Base-by-base conservation (phyloP, 768 basidiomycete genomes). In the Rhizopogon vinicolor region DNA sequence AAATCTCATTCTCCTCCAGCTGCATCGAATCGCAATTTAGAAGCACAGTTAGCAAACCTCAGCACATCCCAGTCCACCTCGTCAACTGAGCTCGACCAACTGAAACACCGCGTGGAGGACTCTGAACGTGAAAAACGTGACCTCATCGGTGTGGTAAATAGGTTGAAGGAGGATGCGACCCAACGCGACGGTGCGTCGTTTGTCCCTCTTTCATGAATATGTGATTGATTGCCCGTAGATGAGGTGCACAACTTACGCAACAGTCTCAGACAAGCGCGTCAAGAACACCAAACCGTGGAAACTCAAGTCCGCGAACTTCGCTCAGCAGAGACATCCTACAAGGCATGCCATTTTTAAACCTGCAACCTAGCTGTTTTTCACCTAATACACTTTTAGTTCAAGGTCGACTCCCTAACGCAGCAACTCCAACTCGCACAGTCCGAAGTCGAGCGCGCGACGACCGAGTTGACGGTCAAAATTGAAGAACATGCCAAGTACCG, bases 41-140 rank as follows among this genome's bases (percentile, higher is more conserved):
- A 85, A 68, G 66, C 76, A 31, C 80, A 87, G 63, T 63, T 93
- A 56, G 65, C 81, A 5, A 67, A 78, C 0, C 70, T 91, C 5
- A 79, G 81, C 10, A 80, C 63, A 39, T 81, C 86, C 0, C 82
- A 87, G 43, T 76, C 82, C 10, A 76, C 83, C 0, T 86, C 89
- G 2, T 83, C 84, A 3, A 72, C 76, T 1, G 87, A 87, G 65
- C 67, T 83, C 7, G 84, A 84, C 37, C 67, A 72, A 6, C 65
- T 91, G 39, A 83, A 78, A 60, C 78, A 72, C 53, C 81, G 83
- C 40, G 72, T 88, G 4, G 85, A 91, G 19, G 89, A 91, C 57
- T 80, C 81, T 1, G 92, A 97, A 59, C 80, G 89, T 52, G 95
- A 97, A 76, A 97, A 97, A 72, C 84, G 93, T 35, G 92, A 95